These are phyloP conservation scores for Fusarium ramigenum DNA, from an alignment of 2,329 filamentous ascomycete species.

Conservation along the genomic window DNA sequence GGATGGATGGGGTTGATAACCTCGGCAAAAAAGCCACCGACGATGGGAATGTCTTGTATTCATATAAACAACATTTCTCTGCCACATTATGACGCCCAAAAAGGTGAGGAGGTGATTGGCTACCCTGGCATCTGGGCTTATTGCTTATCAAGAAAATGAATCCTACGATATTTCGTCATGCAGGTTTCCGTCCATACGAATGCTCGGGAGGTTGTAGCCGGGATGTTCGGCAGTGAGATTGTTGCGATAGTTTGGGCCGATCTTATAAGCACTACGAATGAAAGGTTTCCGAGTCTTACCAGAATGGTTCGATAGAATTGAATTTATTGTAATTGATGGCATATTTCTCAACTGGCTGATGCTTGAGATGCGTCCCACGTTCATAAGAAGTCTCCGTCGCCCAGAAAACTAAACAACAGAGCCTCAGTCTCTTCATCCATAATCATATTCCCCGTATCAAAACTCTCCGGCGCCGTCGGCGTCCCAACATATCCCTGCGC, in stretches of 20 bases:
- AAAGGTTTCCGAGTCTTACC: fast-evolving
- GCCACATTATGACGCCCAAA: not conserved
- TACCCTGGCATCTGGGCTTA: not conserved
- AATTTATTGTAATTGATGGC: fast-evolving
- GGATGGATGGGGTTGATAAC: not conserved
- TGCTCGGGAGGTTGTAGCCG: not conserved
- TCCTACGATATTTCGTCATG: not conserved
- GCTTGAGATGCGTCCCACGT: fast-evolving
- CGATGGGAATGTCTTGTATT: slow-evolving; percentile 12
- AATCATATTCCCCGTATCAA: not conserved
- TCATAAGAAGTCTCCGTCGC: not conserved
- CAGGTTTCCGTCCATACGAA: not conserved
- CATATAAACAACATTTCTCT: not conserved
- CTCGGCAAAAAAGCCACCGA: slow-evolving; percentile 7
- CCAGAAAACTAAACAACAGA: not conserved
- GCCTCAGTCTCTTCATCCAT: not conserved
- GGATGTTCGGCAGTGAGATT: not conserved
- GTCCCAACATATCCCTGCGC: not conserved
- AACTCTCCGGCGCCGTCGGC: not conserved
- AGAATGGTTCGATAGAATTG: fast-evolving
- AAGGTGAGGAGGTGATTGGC: not conserved
- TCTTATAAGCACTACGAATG: not conserved
- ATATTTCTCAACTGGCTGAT: not conserved
- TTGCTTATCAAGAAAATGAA: not conserved
- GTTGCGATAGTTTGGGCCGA: not conserved